Evolutionary conservation across 2,329 filamentous ascomycete genomes (phyloP), one percentile per base, ranked within the genome.

Genomic region (Aspergillus costaricaensis): DNA sequence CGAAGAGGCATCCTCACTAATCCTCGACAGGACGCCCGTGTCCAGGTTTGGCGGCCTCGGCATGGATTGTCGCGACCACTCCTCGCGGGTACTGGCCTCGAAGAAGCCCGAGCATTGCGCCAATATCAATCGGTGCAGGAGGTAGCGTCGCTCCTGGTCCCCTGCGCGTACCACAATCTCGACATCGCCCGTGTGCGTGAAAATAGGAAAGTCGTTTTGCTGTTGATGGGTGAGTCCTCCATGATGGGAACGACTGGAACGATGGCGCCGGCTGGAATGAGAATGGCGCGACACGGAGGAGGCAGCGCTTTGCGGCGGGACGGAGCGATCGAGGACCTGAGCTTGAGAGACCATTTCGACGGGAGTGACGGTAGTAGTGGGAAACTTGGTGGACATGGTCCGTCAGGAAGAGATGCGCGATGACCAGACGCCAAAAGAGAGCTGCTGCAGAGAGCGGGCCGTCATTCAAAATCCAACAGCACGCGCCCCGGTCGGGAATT

Each of bases 91-190:
- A 56, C 73, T 76, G 23, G 91, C 90, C 76, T 96, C 91, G 74
- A 98, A 98, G 81, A 96, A 97, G 15, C 92, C 92, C 5, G 92
- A 96, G 71, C 91, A 96, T 76, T 96, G 91, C 32, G 91, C 88
- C 67, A 98, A 81, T 43, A 94, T 96, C 70, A 97, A 85, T 61
- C 88, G 85, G 78, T 98, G 94, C 59, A 98, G 83, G 50, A 97
- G 83, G 74, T 97, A 98, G 62, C 90, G 85, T 73, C 91, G 91
- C 77, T 95, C 90, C 72, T 88, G 86, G 63, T 86, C 67, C 56
- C 89, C 85, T 14, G 86, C 84, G 71, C 83, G 85, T 70, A 97
- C 85, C 58, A 94, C 73, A 64, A 98, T 92, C 78, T 98, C 94
- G 70, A 97, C 92, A 77, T 98, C 93, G 72, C 94, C 94, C 39